Evolutionary conservation across 371 early-diverging fungal genomes (phyloP), one percentile per base, ranked within the genome.

Genomic region (Phascolomyces articulosus): DNA sequence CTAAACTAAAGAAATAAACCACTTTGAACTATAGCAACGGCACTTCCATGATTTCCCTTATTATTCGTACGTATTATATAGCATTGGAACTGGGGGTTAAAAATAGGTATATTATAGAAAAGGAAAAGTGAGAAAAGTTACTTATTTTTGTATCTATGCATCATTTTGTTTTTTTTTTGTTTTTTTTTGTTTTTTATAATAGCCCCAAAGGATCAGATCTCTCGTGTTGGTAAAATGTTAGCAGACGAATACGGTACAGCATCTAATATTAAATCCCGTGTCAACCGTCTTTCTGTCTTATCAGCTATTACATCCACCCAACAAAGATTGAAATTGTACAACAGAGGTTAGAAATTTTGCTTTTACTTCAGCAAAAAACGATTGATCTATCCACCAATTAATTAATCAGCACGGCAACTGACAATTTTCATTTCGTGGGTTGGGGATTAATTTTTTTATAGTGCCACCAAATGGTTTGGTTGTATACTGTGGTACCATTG

Each of bases 211-310:
- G 96, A 96, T 84, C 99, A 99, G 80, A 91, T 99, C 64, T 87
- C 97, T 4, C 91, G 91, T 71, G 90, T 92, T 15, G 84, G 88
- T 40, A 95, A 94, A 75, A 98, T 99, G 98, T 89, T 99, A 79
- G 95, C 98, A 34, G 99, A 97, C 77, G 99, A 99, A 89, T 96
- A 98, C 77, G 99, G 99, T 63, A 99, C 99, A 27, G 99, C 99
- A n/a, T 96, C 99, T 73, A 99, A 99, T 88, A 99, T 99, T 80
- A 99, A 99, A 82, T 95, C 96, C 62, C 94, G 99, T 70, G 99
- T 99, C 57, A 99, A 99, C 85, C 88, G 99, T 60, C 88, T 96
- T 29, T 99, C 99, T 34, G 99, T 99, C 16, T 83, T 99, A 60
- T 85, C 93, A 27, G 99, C 99, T 59, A 99, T 99, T 67, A 97